Conservation (phyloP, 495 filamentous ascomycete genomes). For the Bryoglossum gracile region DNA sequence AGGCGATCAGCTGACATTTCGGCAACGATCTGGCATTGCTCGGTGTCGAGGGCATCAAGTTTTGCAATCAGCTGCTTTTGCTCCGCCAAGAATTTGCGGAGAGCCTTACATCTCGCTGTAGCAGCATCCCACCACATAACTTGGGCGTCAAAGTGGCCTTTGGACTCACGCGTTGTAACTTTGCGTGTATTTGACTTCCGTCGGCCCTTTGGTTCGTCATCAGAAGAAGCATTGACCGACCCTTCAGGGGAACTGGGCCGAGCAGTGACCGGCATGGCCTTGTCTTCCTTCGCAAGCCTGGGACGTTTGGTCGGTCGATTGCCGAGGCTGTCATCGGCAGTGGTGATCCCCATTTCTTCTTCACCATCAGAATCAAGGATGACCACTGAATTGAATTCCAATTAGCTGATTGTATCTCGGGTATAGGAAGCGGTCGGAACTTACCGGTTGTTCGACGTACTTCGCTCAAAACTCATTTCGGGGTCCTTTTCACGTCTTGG, state of each 20-base stretch:
- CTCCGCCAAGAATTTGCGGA: not conserved
- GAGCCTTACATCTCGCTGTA: not conserved
- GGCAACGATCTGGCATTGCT: not conserved
- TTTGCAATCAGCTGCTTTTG: not conserved
- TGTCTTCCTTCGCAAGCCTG: constrained; percentile 2
- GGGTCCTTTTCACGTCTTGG: not conserved
- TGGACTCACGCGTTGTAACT: not conserved
- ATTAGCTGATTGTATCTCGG: constrained; percentile 1
- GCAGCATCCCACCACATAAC: not conserved
- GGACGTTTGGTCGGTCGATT: not conserved
- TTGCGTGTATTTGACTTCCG: not conserved
- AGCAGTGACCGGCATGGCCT: constrained; percentile 1
- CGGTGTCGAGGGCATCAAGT: constrained; percentile 2
- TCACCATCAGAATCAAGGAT: not conserved
- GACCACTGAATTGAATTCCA: constrained; percentile 2
- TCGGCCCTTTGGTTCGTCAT: not conserved
- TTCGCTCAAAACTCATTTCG: constrained; percentile 2
- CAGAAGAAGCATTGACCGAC: constrained; percentile 2
- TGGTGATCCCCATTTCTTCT: not conserved
- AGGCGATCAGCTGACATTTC: not conserved
- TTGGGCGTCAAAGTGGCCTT: not conserved
- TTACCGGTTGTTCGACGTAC: not conserved
- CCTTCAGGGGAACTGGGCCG: constrained; percentile 1
- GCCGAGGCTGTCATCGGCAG: constrained; percentile 1
- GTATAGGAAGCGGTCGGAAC: not conserved